These are phyloP conservation scores for Malus hybrid DNA, from an alignment of 331 rosid species.

Conservation along the genomic window DNA sequence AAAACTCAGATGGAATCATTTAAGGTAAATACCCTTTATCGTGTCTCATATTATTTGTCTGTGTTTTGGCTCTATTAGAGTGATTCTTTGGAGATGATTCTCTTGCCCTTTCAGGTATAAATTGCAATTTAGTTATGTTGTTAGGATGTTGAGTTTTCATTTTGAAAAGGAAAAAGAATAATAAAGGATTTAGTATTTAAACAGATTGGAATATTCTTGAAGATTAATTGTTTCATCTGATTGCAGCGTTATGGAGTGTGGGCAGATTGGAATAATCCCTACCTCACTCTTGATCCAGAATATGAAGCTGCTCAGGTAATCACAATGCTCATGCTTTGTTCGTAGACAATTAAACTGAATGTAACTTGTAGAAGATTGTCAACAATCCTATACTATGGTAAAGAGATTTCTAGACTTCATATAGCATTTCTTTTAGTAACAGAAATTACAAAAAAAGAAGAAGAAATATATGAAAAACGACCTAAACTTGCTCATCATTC, in stretches of 20 bases:
- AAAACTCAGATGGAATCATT: constrained; percentile 88
- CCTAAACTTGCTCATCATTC: neutral
- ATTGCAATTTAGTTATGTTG: neutral
- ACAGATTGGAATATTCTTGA: neutral
- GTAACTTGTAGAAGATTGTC: neutral
- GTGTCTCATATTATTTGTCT: constrained; percentile 5
- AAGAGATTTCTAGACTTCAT: neutral
- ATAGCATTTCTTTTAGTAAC: neutral
- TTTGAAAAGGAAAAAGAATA: neutral
- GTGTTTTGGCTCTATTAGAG: neutral
- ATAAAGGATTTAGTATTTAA: neutral
- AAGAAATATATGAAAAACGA: no score
- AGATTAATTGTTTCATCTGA: constrained; percentile 27
- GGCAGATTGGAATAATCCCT: constrained; percentile 96
- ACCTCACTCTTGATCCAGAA: constrained; percentile 89
- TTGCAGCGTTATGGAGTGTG: constrained; percentile 95
- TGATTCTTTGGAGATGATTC: neutral
- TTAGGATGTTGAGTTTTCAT: neutral
- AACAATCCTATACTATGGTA: neutral
- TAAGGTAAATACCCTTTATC: constrained; percentile 44
- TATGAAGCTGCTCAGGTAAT: constrained; percentile 99
- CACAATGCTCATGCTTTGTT: constrained; percentile 23
- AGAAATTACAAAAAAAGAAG: neutral
- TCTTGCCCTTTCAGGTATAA: neutral
- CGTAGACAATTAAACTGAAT: constrained; percentile 2